Conservation (phyloP, 1,139 yeast species). For the Geotrichum restrictum region DNA sequence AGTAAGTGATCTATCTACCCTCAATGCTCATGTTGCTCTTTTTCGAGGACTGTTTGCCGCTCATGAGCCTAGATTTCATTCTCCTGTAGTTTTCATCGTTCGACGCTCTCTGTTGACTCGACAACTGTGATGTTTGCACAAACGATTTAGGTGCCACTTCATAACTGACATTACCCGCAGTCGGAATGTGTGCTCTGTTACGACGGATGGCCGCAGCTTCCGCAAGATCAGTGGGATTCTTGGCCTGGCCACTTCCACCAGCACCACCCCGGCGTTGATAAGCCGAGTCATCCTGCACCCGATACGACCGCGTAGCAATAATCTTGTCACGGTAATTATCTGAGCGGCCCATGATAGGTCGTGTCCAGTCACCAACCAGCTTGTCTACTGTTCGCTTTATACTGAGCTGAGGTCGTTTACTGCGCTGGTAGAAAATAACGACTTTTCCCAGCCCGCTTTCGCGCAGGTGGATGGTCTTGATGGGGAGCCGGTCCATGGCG, state of each 20-base stretch:
- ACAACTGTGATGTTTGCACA: conserved; percentile 46
- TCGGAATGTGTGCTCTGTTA: conserved; percentile 92
- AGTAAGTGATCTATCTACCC: conserved; percentile 41
- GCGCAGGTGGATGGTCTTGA: conserved; percentile 89
- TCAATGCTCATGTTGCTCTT: conserved; percentile 76
- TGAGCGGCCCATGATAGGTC: conserved; percentile 94
- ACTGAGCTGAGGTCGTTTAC: conserved; percentile 80
- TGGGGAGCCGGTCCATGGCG: conserved; percentile 74
- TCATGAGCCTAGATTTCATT: conserved; percentile 54
- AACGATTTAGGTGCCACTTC: conserved; percentile 81
- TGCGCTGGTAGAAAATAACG: conserved; percentile 86
- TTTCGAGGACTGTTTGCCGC: conserved; percentile 48
- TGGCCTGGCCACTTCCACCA: conserved; percentile 26
- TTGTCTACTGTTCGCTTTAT: conserved; percentile 86
- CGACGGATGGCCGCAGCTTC: conserved; percentile 85
- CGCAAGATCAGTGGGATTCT: conserved; percentile 57
- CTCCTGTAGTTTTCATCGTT: conserved; percentile 74
- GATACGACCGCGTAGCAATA: conserved; percentile 67
- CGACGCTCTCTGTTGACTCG: conserved; percentile 43
- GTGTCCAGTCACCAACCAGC: conserved; percentile 94
- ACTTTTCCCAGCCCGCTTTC: conserved; percentile 95
- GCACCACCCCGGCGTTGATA: conserved; percentile 23
- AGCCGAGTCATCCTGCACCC: conserved; percentile 42
- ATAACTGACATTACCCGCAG: conserved; percentile 82
- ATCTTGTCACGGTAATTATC: conserved; percentile 90